Conservation (phyloP, 2,329 filamentous ascomycete genomes). For the Teratosphaeria pseudoeucalypti region DNA sequence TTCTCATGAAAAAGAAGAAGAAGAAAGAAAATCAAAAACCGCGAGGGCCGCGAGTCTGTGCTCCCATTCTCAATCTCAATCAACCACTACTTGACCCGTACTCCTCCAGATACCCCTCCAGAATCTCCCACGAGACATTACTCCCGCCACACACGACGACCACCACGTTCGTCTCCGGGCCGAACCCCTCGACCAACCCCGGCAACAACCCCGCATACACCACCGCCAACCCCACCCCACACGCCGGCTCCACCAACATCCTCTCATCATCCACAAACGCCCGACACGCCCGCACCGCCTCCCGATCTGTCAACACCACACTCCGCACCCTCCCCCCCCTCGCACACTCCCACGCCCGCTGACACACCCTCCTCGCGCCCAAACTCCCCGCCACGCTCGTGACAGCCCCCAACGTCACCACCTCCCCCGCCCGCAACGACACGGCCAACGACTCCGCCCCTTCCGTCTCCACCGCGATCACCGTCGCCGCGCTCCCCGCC, state of each 20-base stretch:
- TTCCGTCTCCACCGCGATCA: constrained; percentile 65
- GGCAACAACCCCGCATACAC: constrained; percentile 57
- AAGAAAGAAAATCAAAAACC: not conserved
- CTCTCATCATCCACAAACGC: constrained; percentile 72
- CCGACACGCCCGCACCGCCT: constrained; percentile 68
- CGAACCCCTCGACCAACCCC: constrained; percentile 50
- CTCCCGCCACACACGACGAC: constrained; percentile 64
- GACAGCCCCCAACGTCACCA: constrained; percentile 55
- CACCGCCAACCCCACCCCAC: constrained; percentile 66
- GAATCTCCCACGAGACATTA: constrained; percentile 41
- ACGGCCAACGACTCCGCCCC: constrained; percentile 61
- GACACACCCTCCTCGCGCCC: constrained; percentile 61
- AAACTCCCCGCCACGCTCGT: constrained; percentile 66
- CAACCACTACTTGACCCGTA: constrained; percentile 13
- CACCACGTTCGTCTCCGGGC: constrained; percentile 61
- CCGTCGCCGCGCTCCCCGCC: constrained; percentile 26
- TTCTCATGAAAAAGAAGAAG: not conserved
- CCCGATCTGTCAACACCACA: constrained; percentile 59
- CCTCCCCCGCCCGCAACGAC: constrained; percentile 43
- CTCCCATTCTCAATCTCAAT: not conserved
- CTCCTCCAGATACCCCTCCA: constrained; percentile 38
- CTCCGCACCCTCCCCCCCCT: constrained; percentile 37
- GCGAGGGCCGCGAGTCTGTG: not conserved
- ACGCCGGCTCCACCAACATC: constrained; percentile 72
- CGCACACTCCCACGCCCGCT: constrained; percentile 56